Base-by-base conservation (phyloP, 2,329 filamentous ascomycete species). In the Aspergillus novofumigatus region DNA sequence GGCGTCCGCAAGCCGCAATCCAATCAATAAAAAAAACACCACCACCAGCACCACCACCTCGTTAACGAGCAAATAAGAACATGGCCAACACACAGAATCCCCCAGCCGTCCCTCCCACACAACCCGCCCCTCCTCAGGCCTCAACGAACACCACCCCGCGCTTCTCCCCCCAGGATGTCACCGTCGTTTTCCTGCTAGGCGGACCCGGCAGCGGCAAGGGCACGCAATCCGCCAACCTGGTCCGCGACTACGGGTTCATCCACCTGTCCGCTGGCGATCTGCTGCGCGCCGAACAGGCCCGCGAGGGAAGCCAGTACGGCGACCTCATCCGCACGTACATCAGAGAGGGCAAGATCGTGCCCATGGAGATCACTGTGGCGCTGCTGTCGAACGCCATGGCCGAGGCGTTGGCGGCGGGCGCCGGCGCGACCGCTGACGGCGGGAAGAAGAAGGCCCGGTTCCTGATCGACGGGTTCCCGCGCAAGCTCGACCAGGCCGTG, bases 281-380 rank as follows among this genome's bases (percentile, higher is more conserved):
- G 49, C 83, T 99, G 62, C 90, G 94, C 59, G 92, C 91, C 62
- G 94, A 99, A 80, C 94, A 97, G 78, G 83, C 93, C 70, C 89
- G 93, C 4, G 83, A 85, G 0, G 92, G 91, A 57, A 91, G 87
- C 63, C 82, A 97, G 76, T 97, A 96, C 74, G 94, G 94, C 72
- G 86, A 92, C 64, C 83, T 97, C 78, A 99, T 99, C 83, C 88
- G 88, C 73, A 84, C 88, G 66, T 92, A 94, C 80, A 99, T 99
- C 81, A 90, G 89, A 71, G 88, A 99, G 73, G 94, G 94, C 58
- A 86, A 86, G 67, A 99, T 99, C 75, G 94, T 99, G 62, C 94
- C 94, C n/a, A 96, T 96, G 91, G 93, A 97, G 76, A 92, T 97
- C 52, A 99, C 94, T 4, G 89, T 99, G 58, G 88, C 92, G 68